A percentile compares a stretch with the other conserved stretches of the same genome.
phyloP scores from a whole-genome alignment of 495 filamentous ascomycete genomes.

The Aspergillus saccharolyticus region DNA sequence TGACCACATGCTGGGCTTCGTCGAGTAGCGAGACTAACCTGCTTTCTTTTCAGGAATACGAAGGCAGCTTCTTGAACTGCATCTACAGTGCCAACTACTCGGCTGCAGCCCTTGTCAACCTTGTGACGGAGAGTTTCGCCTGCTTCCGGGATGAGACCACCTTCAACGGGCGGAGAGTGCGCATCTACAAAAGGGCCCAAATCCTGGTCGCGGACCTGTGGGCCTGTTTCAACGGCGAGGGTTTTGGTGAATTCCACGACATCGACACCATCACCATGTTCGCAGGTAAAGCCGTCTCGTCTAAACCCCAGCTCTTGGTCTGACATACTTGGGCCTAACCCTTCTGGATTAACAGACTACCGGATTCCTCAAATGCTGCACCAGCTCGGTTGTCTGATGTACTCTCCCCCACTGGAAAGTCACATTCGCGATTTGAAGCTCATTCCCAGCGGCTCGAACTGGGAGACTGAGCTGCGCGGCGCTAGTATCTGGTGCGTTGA shows the following conservation, averaged over 20 bases:
- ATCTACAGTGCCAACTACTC: conserved; percentile 72
- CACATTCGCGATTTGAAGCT: conserved; percentile 57
- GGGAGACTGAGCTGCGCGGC: conserved; percentile 86
- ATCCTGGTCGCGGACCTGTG: conserved; percentile 93
- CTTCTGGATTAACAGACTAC: conserved; percentile 57
- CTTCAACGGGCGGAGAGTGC: conserved; percentile 70
- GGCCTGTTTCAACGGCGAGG: conserved; percentile 83
- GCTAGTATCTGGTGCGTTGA: conserved; percentile 94
- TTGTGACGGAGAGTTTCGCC: conserved; percentile 70
- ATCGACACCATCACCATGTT: conserved; percentile 98
- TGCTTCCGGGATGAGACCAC: conserved; percentile 79
- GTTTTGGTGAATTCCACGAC: conserved; percentile 79
- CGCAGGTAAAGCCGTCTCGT: conserved; percentile 46
- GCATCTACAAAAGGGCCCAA: conserved; percentile 88
- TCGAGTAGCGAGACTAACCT: neutral
- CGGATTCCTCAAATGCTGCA: conserved; percentile 92
- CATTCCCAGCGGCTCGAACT: conserved; percentile 66
- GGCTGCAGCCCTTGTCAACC: conserved; percentile 76
- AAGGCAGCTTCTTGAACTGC: conserved; percentile 67
- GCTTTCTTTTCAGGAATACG: conserved; percentile 57
- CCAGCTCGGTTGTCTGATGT: conserved; percentile 73
- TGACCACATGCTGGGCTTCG: too few species aligned
- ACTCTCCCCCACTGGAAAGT: conserved; percentile 70
- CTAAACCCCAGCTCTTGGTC: neutral
- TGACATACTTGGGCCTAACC: too few species aligned